Base-by-base conservation (phyloP, 1,139 yeast species). In the Arxiozyma telluris region DNA sequence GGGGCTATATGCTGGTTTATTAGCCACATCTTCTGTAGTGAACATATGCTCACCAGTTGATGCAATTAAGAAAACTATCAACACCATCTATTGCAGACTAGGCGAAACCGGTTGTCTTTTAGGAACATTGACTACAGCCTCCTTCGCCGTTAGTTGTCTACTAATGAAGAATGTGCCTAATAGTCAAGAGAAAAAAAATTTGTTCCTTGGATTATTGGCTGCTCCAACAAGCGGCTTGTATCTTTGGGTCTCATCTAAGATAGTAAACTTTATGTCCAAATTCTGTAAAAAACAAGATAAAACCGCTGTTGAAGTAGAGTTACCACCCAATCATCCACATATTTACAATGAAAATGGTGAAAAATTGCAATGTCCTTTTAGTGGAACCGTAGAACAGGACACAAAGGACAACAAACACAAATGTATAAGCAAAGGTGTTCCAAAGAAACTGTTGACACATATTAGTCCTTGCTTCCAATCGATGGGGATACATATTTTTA, bases 1-100 rank as follows among this genome's bases (percentile, higher is more conserved):
- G 85, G 91, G 96, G 73, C 80, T 90, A 59, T 96, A 96, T 69
- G 86, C 96, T 43, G 97, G 97, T 64, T 82, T 87, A 82, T 93
- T 95, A 61, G 87, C 95, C 54, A 93, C 96, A 48, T 79, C 88
- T 47, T 72, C 87, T 53, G 72, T 87, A 58, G 74, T 86, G 52
- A 79, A 76, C 17, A 52, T 57, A 23, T 56, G 55, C 34, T 58
- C 65, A 18, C 67, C 65, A 20, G 53, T 59, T 47, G 66, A 65
- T 15, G 62, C 67, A 5, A 53, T 68, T 5, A 55, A 58, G 7
- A 58, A 60, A 27, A 63, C 64, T 22, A 53, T 69, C 34, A 59
- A 55, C 20, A 59, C 56, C 27, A 64, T 63, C 11, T 51, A 69
- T 8, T 59, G 62, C 39, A 57, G 50, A 11, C 54, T 62, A 18